Conservation (phyloP, 768 basidiomycete species). For the Russula foetens region DNA sequence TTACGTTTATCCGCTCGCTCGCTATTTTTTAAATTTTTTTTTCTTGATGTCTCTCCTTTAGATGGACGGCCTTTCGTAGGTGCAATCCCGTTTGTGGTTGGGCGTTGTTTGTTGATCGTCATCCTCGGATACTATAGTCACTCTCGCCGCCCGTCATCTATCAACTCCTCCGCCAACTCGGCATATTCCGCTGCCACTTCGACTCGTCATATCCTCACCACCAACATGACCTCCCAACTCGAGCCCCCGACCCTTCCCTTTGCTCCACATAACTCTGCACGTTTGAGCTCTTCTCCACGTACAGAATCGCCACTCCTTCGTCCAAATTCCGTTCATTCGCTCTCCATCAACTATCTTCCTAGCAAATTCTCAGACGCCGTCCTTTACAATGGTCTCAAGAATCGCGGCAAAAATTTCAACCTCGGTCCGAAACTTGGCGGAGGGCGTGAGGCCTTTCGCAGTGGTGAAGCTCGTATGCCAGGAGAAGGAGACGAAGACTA, state of each 20-base stretch:
- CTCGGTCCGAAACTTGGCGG: conserved; percentile 54
- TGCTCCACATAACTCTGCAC: conserved; percentile 22
- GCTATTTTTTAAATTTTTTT: no score
- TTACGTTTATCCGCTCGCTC: background rate
- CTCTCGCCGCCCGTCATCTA: conserved; percentile 25
- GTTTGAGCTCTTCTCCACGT: no score
- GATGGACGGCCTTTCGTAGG: conserved; percentile 17
- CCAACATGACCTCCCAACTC: conserved; percentile 31
- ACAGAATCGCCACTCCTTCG: conserved; percentile 22
- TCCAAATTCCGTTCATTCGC: conserved; percentile 27
- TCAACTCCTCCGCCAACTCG: conserved; percentile 33
- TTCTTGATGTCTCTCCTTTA: background rate
- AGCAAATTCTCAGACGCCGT: conserved; percentile 56
- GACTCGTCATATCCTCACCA: conserved; percentile 40
- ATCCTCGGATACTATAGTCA: background rate
- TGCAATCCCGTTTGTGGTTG: background rate
- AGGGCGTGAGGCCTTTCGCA: conserved; percentile 50
- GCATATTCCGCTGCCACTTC: conserved; percentile 40
- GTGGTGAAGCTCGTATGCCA: conserved; percentile 33
- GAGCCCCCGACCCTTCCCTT: conserved; percentile 38
- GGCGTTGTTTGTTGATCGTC: no score
- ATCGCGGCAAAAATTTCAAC: conserved; percentile 32
- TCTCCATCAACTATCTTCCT: conserved; percentile 69
- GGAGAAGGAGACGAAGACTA: conserved; percentile 32
- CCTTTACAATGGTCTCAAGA: conserved; percentile 34